Evolutionary conservation across 1,139 yeast species (phyloP).

Genomic region (Scheffersomyces illinoinensis): DNA sequence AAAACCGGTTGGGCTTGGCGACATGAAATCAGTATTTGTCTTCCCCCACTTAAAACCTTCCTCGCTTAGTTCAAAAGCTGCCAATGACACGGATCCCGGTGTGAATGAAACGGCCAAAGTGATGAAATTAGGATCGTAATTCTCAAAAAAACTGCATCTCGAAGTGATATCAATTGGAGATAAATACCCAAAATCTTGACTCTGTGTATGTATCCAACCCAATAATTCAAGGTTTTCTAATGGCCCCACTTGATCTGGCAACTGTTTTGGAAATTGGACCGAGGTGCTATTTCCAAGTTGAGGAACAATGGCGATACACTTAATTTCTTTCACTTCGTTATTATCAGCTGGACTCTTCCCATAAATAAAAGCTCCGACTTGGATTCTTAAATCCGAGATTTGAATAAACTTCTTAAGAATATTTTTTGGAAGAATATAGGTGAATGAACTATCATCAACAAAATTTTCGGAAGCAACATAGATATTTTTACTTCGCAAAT

Average conservation of each 20-base stretch:
- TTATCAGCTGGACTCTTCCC: constrained; percentile 78
- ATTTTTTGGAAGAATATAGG: constrained; percentile 82
- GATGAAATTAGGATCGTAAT: constrained; percentile 40
- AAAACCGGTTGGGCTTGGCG: constrained; percentile 64
- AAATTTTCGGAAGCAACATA: constrained; percentile 57
- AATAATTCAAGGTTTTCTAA: constrained; percentile 57
- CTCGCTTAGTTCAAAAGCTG: constrained; percentile 61
- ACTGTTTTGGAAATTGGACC: constrained; percentile 57
- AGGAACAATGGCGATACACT: constrained; percentile 77
- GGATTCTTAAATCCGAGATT: constrained; percentile 78
- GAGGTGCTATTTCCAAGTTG: constrained; percentile 77
- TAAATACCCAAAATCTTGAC: constrained; percentile 59
- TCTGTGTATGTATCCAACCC: constrained; percentile 84
- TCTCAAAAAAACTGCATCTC: constrained; percentile 48
- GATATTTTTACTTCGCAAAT: constrained; percentile 74
- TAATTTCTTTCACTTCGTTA: constrained; percentile 72
- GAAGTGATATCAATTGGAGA: constrained; percentile 72
- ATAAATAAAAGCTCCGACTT: constrained; percentile 78
- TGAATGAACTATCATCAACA: constrained; percentile 43
- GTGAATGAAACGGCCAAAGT: constrained; percentile 71
- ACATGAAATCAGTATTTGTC: constrained; percentile 56
- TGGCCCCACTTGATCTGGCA: constrained; percentile 43
- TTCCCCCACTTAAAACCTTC: constrained; percentile 82
- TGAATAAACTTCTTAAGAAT: constrained; percentile 74
- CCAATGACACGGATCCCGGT: constrained; percentile 81